Evolutionary conservation across 2,329 filamentous ascomycete species (phyloP).

Genomic region (Tolypocladium sp.): DNA sequence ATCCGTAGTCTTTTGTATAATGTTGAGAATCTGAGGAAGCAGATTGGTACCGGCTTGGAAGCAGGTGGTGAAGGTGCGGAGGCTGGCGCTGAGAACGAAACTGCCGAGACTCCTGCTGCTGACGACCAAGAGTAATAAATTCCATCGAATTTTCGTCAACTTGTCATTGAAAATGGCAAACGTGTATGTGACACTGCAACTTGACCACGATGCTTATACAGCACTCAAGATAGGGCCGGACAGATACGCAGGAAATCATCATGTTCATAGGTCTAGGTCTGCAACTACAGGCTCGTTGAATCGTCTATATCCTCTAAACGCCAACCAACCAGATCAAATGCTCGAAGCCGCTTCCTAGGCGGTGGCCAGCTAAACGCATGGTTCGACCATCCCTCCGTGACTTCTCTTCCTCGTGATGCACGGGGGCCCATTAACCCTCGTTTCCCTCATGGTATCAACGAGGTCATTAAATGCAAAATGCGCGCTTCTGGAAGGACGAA

Average conservation of each 20-base stretch:
- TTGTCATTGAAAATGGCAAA: background rate
- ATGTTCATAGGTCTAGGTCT: slow-evolving; percentile 19
- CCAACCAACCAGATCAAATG: slow-evolving; percentile 24
- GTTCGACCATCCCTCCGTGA: background rate
- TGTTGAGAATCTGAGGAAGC: slow-evolving; percentile 39
- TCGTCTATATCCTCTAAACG: slow-evolving; percentile 30
- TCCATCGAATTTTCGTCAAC: background rate
- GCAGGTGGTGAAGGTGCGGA: slow-evolving; percentile 6
- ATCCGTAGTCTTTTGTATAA: slow-evolving; percentile 34
- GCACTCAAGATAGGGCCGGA: background rate
- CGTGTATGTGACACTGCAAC: background rate
- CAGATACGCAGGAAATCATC: slow-evolving; percentile 8
- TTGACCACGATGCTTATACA: background rate
- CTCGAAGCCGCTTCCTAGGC: slow-evolving; percentile 11
- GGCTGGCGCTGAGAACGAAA: slow-evolving; percentile 2
- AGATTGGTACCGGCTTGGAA: slow-evolving; percentile 14
- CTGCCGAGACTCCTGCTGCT: slow-evolving; percentile 1
- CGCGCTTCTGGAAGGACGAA: slow-evolving; percentile 4
- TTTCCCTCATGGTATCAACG: slow-evolving; percentile 9
- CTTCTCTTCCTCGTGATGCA: background rate
- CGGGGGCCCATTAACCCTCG: background rate
- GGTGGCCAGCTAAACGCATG: slow-evolving; percentile 4
- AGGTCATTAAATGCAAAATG: slow-evolving; percentile 6
- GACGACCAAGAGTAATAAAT: slow-evolving; percentile 1
- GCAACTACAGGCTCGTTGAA: slow-evolving; percentile 23